Conservation (phyloP, 192 early-diverging fungal species). For the Coemansia sp. region DNA sequence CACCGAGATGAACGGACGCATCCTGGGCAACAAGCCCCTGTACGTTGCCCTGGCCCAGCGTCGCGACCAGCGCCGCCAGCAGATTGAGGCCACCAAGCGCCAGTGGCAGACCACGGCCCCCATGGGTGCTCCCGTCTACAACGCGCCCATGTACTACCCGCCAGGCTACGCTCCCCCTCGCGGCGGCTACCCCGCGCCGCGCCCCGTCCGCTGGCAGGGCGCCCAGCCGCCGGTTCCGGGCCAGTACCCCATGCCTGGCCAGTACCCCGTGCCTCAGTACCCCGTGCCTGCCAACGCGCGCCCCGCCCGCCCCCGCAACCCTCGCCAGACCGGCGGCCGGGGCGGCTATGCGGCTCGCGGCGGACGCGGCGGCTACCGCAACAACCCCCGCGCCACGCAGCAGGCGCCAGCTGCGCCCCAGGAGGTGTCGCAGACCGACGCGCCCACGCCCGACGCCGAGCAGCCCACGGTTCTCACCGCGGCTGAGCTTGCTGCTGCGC, state of each 20-base stretch:
- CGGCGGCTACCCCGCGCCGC: conserved; percentile 53
- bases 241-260: conserved; percentile 48
- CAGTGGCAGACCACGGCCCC: conserved; percentile 62
- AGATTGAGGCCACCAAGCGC: conserved; percentile 93
- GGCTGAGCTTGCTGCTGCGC: conserved; percentile 72
- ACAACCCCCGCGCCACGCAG: conserved; percentile 37
- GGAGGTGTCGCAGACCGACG: conserved; percentile 35
- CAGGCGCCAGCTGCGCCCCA: conserved; percentile 36
- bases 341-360: conserved; percentile 51
- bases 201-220: conserved; percentile 57
- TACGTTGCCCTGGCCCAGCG: conserved; percentile 98
- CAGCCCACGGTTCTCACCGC: conserved; percentile 57
- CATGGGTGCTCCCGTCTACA: conserved; percentile 53
- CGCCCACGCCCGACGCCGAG: conserved; percentile 27
- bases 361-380: conserved; percentile 46
- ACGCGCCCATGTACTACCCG: conserved; percentile 58
- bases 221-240: conserved; percentile 43
- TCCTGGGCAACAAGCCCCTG: conserved; percentile 91
- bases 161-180: conserved; percentile 53
- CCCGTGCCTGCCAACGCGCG: conserved; percentile 40
- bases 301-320: conserved; percentile 50
- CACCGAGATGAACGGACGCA: conserved; percentile 97
- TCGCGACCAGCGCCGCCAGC: conserved; percentile 92
- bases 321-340: conserved; percentile 41
- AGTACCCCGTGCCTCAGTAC: conserved; percentile 50